Percentiles rank a stretch among this genome's conserved stretches.
These are phyloP conservation scores for Rubia tinctorum DNA, from an alignment of 305 asterid genomes.

Conservation along the genomic window DNA sequence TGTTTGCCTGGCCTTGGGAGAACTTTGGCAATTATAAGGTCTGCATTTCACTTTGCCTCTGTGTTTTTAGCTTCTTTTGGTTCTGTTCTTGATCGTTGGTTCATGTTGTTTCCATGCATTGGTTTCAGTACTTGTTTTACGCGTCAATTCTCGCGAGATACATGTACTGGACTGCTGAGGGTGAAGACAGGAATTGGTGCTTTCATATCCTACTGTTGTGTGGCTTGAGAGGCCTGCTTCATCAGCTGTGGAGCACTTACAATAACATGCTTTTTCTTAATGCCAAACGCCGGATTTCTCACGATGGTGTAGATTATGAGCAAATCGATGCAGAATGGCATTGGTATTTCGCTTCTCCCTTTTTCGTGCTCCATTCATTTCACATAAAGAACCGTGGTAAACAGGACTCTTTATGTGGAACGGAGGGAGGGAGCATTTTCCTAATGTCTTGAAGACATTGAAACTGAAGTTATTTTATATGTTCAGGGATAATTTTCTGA, in stretches of 20 bases:
- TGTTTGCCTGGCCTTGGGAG: conserved; percentile 93
- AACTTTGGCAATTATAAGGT: conserved; percentile 64
- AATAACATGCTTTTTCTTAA: conserved; percentile 47
- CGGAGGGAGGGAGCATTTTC: too few species aligned
- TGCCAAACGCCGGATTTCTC: conserved; percentile 45
- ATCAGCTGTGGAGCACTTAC: conserved; percentile 63
- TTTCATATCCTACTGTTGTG: conserved; percentile 60
- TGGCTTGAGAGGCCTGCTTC: conserved; percentile 46
- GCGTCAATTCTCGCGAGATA: conserved; percentile 63
- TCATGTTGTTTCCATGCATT: conserved; percentile 13
- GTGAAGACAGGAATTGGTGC: conserved; percentile 47
- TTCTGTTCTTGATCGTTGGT: neutral
- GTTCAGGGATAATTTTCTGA: conserved; percentile 78
- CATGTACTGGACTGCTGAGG: conserved; percentile 33
- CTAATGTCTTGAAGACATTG: neutral
- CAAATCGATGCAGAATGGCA: conserved; percentile 89
- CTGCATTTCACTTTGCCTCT: neutral
- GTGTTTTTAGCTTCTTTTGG: neutral
- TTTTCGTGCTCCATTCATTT: neutral
- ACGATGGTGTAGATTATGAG: conserved; percentile 54
- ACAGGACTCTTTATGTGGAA: neutral
- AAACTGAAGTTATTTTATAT: neutral
- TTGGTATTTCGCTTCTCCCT: conserved; percentile 41
- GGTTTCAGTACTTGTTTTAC: conserved; percentile 62
- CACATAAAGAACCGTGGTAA: neutral